Conservation (phyloP, 306 rosid genomes). For the Citrullus mucosospermus region DNA sequence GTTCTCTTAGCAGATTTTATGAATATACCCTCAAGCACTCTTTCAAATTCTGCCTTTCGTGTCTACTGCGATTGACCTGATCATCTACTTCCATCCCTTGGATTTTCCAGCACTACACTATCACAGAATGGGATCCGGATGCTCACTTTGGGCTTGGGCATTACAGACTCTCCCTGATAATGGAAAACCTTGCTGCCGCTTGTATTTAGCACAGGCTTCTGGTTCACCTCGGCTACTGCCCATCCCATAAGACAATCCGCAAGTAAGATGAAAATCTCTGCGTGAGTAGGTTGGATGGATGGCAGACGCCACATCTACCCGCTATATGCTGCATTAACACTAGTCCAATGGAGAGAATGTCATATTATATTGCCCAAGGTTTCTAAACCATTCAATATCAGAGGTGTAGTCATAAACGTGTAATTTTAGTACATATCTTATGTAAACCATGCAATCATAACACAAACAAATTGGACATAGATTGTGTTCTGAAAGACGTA, state of each 20-base stretch:
- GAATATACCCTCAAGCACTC: constrained; percentile 79
- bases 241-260: constrained; percentile 11
- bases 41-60: constrained; percentile 58
- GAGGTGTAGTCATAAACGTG: constrained; percentile 20
- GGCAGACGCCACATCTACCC: constrained; percentile 3
- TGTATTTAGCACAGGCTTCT: constrained; percentile 84
- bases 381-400: constrained; percentile 11
- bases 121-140: constrained; percentile 96
- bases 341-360: constrained; percentile 15
- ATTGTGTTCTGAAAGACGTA: background rate
- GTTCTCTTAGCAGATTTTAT: constrained; percentile 85
- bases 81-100: constrained; percentile 84
- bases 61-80: constrained; percentile 99
- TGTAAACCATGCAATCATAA: background rate
- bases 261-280: background rate
- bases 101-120: constrained; percentile 59
- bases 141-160: constrained; percentile 81
- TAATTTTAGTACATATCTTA: background rate
- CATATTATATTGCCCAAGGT: constrained; percentile 12
- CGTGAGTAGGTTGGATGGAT: constrained; percentile 1
- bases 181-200: constrained; percentile 83
- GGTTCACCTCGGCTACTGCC: constrained; percentile 57
- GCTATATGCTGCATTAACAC: constrained; percentile 62
- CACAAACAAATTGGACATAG: background rate
- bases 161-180: constrained; percentile 72